Evolutionary conservation across 139 green algal species (phyloP).

Genomic region (Coccomyxa sp.): DNA sequence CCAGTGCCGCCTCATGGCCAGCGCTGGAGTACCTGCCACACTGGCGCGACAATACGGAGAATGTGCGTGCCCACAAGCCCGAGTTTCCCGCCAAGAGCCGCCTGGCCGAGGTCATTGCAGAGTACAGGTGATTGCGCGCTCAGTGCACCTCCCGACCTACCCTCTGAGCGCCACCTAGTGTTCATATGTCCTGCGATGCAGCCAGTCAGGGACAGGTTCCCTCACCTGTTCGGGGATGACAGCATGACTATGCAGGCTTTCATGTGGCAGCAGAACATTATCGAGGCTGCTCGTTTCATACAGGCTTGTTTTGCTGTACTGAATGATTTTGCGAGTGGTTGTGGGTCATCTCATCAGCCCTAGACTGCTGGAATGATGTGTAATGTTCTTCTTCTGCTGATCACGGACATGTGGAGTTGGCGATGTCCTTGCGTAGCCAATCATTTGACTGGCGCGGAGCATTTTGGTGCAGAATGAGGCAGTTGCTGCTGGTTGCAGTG

Average conservation of each 20-base stretch:
- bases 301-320: not conserved
- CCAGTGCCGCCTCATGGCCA: conserved; percentile 38
- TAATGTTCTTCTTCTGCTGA: no score
- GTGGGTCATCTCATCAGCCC: no score
- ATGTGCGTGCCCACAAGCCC: conserved; percentile 26
- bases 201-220: not conserved
- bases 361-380: no score
- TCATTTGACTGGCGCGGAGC: no score
- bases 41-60: conserved; percentile 55
- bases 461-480: not conserved
- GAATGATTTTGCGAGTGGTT: no score
- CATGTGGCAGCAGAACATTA: no score
- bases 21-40: conserved; percentile 47
- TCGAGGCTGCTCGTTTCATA: not conserved
- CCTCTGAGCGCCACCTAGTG: not conserved
- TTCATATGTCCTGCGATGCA: conserved; percentile 3
- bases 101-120: conserved; percentile 11
- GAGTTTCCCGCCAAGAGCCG: conserved; percentile 15
- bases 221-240: not conserved
- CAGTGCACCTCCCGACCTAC: conserved; percentile 2
- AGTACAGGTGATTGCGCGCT: conserved; percentile 3
- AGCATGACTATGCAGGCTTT: not conserved
- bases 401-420: no score
- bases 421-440: no score
- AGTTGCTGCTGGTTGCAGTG: not conserved